Evolutionary conservation across 2,329 filamentous ascomycete genomes (phyloP), one percentile per base, ranked within the genome.

Genomic region (Acephala macrosclerotiorum): DNA sequence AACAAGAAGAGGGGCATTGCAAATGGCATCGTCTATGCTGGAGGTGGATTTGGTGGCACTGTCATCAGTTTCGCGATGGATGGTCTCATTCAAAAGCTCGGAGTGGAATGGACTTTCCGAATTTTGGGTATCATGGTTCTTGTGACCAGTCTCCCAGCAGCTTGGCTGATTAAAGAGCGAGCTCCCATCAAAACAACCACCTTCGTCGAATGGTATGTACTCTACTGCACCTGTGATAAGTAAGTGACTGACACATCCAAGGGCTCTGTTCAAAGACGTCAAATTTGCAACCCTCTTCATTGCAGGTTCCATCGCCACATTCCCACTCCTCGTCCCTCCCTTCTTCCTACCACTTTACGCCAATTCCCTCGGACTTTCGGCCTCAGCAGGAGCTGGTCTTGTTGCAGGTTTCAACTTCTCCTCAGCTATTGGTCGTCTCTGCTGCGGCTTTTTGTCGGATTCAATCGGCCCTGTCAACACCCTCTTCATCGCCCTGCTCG

Each of bases 331-430:
- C 64, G 86, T 89, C 0, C 85, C 87, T 0, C 85, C 87, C 0
- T 89, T 87, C 76, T 89, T 89, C 72, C 76, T 89, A 0, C 87
- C 87, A 0, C 77, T 88, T 0, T 88, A 87, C 69, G 81, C 80
- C 33, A 76, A 80, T 3, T 85, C 85, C 0, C 78, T 90, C n/a
- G 84, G 85, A 0, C 77, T 89, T 8, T 80, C 81, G 0, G 81
- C 85, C 0, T 78, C 78, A 8, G 81, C 80, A 0, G 87, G 87
- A 0, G 87, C 87, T 0, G 85, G 79, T 12, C 77, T 90, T 0
- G 80, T 90, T 0, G 87, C 87, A 0, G 86, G 82, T 1, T 90
- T 89, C 78, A 89, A 87, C 74, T 83, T 87, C 26, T 82, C 85
- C 0, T 88, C 87, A 0, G 87, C 87, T 0, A 72, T 87, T 4